Percentiles rank a stretch among this genome's conserved stretches.
Conservation (phyloP, 306 rosid genomes). For the Quercus robur region DNA sequence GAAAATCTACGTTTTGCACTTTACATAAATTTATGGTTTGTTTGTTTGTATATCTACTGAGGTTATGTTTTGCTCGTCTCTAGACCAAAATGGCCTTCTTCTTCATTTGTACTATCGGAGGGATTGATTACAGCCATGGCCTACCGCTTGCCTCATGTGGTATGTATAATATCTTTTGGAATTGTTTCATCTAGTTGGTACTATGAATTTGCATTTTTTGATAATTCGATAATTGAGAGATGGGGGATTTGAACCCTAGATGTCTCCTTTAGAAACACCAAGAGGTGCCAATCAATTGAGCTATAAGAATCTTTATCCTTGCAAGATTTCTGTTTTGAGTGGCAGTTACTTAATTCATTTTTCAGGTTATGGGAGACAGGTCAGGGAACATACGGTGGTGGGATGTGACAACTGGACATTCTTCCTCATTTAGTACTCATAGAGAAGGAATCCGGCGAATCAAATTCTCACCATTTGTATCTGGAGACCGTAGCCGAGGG, state of each 20-base stretch:
- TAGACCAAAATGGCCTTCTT: conserved; percentile 99
- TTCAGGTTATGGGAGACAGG: conserved; percentile 99
- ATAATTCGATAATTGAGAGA: no score
- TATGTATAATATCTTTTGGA: conserved; percentile 29
- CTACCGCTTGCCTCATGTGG: conserved; percentile 97
- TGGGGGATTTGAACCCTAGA: no score
- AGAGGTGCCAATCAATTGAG: no score
- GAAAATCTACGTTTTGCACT: background rate
- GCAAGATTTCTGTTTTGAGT: conserved; percentile 23
- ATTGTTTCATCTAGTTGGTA: conserved; percentile 13
- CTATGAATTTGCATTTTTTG: background rate
- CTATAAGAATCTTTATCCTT: background rate
- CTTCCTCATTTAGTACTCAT: conserved; percentile 93
- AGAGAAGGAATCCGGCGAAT: conserved; percentile 93
- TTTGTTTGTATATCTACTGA: conserved; percentile 33
- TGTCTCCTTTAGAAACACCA: no score
- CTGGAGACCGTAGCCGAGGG: conserved; percentile 90
- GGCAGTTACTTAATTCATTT: conserved; percentile 32
- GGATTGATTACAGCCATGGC: conserved; percentile 98
- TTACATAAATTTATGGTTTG: background rate
- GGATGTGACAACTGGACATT: conserved; percentile 92
- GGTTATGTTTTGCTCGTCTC: conserved; percentile 22
- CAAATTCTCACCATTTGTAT: conserved; percentile 83
- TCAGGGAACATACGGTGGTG: conserved; percentile 94
- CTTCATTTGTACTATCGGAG: conserved; percentile 82